phyloP scores from a whole-genome alignment of 2,329 filamentous ascomycete genomes.

The Colletotrichum liriopes region DNA sequence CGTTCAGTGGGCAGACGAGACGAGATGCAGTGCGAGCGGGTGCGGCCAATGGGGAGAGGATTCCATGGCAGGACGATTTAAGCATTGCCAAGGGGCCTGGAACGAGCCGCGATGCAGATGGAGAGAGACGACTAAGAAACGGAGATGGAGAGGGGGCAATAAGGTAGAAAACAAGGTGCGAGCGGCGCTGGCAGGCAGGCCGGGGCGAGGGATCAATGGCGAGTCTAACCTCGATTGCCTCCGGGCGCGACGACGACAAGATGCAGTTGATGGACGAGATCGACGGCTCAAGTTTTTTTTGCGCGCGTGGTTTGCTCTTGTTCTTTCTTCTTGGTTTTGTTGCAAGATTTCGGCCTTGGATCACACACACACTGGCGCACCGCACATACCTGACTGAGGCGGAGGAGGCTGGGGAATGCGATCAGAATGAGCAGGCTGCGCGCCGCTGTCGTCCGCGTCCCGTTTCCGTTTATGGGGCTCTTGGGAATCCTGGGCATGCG shows the following conservation, averaged over 20 bases:
- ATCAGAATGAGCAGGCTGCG: conserved; percentile 55
- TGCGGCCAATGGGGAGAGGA: conserved; percentile 7
- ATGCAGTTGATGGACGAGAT: conserved; percentile 40
- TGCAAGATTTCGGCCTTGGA: conserved; percentile 36
- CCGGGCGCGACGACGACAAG: conserved; percentile 37
- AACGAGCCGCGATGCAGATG: conserved; percentile 17
- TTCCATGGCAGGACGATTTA: conserved; percentile 6
- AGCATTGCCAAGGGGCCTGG: conserved; percentile 21
- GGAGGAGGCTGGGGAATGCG: conserved; percentile 62
- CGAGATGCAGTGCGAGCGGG: conserved; percentile 24
- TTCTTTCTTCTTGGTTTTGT: conserved; percentile 34
- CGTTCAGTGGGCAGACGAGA: conserved; percentile 41
- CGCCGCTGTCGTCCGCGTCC: conserved; percentile 61
- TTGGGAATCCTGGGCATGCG: conserved; percentile 56
- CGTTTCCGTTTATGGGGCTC: conserved; percentile 66
- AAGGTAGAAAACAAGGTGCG: conserved; percentile 33
- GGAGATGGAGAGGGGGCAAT: background rate
- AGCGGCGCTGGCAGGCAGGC: conserved; percentile 41
- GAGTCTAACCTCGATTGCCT: conserved; percentile 44
- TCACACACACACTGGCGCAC: conserved; percentile 43
- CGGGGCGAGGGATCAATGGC: conserved; percentile 43
- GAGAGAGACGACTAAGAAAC: background rate
- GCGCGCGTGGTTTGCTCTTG: conserved; percentile 29
- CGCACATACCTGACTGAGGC: conserved; percentile 62
- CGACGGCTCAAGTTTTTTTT: conserved; percentile 34